Evolutionary conservation across 768 basidiomycete genomes (phyloP), one percentile per base, ranked within the genome.

Genomic region (Pisolithus tinctorius): DNA sequence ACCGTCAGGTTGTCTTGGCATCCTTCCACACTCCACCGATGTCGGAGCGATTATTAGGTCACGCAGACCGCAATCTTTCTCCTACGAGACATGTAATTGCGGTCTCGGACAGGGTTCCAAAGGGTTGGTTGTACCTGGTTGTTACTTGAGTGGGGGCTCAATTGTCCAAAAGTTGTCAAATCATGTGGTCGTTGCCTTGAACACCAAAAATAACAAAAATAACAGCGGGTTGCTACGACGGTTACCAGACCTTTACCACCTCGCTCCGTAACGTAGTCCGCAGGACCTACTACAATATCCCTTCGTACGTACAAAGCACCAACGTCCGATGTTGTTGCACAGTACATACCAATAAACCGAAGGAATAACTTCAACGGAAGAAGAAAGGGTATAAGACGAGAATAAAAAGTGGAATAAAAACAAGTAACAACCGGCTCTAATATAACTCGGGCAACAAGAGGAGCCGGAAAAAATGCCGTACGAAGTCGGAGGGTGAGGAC

Each of bases 361-460:
- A 45, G 17, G 14, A 57, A 51, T 54, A 38, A 26, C 11, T 48
- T 50, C 37, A 48, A 20, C 10, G 29, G 30, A n/a, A 36, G 42
- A 51, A 17, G 37, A 41, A 43, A 16, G 67, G 64, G 67, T 66
- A 68, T 64, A 56, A 47, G 38, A 44, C 48, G 55, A 55, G 25
- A 55, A 58, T 45, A 37, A 46, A 45, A 53, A 52, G 38, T 17
- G 16, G 45, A 38, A 45, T 43, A 14, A 25, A 25, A 25, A 14
- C 26, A 25, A 26, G 25, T 9, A 45, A 29, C 20, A 23, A 42
- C 11, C 9, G 25, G 9, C 17, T 8, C 4, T 10, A 45, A 29
- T 8, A 10, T 14, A n/a, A n/a, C 43, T 30, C 26, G 27, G 26
- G 16, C 29, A 27, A 45, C n/a, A 14, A 27, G 43, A n/a, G 14